Evolutionary conservation across 257 asterid species (phyloP).

Genomic region (Coffea canephora): DNA sequence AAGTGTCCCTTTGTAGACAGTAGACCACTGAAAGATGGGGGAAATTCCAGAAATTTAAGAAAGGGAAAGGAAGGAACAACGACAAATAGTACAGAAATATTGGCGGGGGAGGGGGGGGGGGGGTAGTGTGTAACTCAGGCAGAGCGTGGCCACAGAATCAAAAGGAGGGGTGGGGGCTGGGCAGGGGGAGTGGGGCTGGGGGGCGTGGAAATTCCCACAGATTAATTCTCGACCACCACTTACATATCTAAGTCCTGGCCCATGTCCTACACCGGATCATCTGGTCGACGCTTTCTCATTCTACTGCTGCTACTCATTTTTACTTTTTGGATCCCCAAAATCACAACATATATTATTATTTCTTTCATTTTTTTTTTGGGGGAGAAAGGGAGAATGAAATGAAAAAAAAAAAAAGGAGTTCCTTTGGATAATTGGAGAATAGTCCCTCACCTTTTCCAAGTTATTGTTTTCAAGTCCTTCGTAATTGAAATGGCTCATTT

Average conservation of each 20-base stretch:
- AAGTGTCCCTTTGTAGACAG: neutral
- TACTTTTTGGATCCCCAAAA: neutral
- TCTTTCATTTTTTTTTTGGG: neutral
- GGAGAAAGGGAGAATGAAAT: no score
- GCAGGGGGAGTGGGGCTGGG: neutral
- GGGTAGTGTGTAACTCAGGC: constrained; percentile 12
- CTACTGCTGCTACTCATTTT: neutral
- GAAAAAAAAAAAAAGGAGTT: neutral
- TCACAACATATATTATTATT: neutral
- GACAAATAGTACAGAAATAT: constrained; percentile 10
- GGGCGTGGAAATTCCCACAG: constrained; percentile 7
- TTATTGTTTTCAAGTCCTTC: no score
- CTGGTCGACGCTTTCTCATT: neutral
- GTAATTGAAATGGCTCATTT: no score
- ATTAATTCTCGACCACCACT: constrained; percentile 39
- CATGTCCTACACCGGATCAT: neutral
- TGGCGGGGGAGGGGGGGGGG: no score
- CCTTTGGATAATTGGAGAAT: neutral
- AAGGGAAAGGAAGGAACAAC: constrained; percentile 1
- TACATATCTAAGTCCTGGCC: constrained; percentile 37
- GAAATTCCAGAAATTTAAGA: neutral
- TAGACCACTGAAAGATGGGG: neutral
- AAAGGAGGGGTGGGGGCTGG: constrained; percentile 23
- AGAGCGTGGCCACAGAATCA: constrained; percentile 43
- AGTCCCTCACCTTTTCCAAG: no score